Evolutionary conservation across 2,329 filamentous ascomycete genomes (phyloP), one percentile per base, ranked within the genome.

Genomic region (Pseudogymnoascus sp.): DNA sequence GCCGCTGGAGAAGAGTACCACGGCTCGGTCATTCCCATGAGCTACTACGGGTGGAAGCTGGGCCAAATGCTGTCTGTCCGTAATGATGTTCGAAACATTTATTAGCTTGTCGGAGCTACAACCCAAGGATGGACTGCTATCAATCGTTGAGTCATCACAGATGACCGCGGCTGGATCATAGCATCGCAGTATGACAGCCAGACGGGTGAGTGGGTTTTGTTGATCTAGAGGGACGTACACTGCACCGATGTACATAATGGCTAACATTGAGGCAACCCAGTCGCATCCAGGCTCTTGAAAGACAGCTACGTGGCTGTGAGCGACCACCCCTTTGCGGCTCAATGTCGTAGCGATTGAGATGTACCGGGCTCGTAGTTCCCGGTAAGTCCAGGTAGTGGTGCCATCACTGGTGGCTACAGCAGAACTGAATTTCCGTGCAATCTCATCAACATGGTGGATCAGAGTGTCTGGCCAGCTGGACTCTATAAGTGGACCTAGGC

Each of bases 161-260:
- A 77, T 64, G n/a, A 37, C 1, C 66, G 64, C 12, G 0, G 16
- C 21, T 1, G 70, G 71, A 42, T 68, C 61, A 53, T 69, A 70
- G 46, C 71, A 66, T 2, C 65, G 18, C 1, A 59, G 46, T 28
- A 73, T 66, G 25, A 62, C 59, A 0, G 62, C 61, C 6, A 69
- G 63, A 21, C 69, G 67, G 12, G 65, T 37, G 3, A 65, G 43
- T 1, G 69, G 68, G 3, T 64, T 66, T 23, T 68, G 67, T 2
- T 64, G 65, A 60, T 74, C 72, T 7, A 75, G 38, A 0, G 72
- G 72, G 7, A 73, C 60, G 36, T 73, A 75, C 1, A 66, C 62
- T 12, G 64, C 70, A 6, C 72, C 71, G 12, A 70, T 62, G 1
- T 66, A 65, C 40, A 71, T 60, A n/a, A 73, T 68, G 3, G 71